These are phyloP conservation scores for Calonectria multiphialidica DNA, from an alignment of 2,329 filamentous ascomycete genomes.

Conservation along the genomic window DNA sequence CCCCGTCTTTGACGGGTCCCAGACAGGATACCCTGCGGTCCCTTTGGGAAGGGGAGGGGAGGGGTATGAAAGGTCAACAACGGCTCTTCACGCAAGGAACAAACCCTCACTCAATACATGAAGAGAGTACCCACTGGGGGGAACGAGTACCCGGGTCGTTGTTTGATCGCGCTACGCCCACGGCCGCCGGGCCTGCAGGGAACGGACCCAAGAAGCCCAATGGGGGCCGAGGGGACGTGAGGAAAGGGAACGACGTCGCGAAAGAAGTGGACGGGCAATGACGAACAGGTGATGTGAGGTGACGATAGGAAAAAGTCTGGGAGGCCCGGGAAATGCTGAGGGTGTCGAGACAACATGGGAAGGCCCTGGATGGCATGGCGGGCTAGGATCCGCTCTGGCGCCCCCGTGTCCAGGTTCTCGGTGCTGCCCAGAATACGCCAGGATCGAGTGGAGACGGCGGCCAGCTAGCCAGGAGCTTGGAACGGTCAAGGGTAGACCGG, in stretches of 20 bases:
- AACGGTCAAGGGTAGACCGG: slow-evolving; percentile 22
- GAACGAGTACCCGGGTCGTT: slow-evolving; percentile 40
- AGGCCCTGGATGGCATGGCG: slow-evolving; percentile 29
- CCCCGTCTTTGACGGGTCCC: slow-evolving; percentile 34
- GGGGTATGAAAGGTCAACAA: slow-evolving; percentile 31
- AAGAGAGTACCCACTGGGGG: slow-evolving; percentile 40
- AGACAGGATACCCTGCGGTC: slow-evolving; percentile 35
- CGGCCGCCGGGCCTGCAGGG: slow-evolving; percentile 26
- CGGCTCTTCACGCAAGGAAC: slow-evolving; percentile 27
- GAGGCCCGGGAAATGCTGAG: slow-evolving; percentile 19
- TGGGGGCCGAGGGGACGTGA: slow-evolving; percentile 14
- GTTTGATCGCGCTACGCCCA: slow-evolving; percentile 42
- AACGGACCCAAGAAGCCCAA: slow-evolving; percentile 34
- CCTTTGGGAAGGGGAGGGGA: slow-evolving; percentile 33
- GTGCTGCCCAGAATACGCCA: slow-evolving; percentile 39
- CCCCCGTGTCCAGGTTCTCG: slow-evolving; percentile 45
- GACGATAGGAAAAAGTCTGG: slow-evolving; percentile 17
- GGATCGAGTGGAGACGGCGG: slow-evolving; percentile 38
- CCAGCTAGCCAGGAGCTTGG: slow-evolving; percentile 29
- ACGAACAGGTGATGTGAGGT: slow-evolving; percentile 35
- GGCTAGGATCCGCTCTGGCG: slow-evolving; percentile 31
- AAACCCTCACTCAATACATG: slow-evolving; percentile 26
- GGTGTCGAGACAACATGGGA: slow-evolving; percentile 25
- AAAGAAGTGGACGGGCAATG: slow-evolving; percentile 23
- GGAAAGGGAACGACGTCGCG: slow-evolving; percentile 5